Evolutionary conservation across 2,329 filamentous ascomycete species (phyloP), one percentile per base, ranked within the genome.

Genomic region (Elsinoe batatas): DNA sequence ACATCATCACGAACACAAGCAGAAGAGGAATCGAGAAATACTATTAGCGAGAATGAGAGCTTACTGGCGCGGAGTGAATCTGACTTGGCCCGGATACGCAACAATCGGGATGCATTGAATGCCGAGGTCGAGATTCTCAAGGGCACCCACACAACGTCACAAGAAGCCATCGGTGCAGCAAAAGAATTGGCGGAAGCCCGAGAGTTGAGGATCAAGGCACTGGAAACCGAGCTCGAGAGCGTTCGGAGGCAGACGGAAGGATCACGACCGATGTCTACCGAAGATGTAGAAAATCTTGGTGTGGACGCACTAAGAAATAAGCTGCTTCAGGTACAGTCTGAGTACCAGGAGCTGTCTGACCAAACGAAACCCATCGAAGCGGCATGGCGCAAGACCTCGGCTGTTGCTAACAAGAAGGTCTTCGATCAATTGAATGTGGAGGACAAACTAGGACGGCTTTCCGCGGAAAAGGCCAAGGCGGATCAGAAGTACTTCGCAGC

Each of bases 401-500:
- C 83, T 18, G 71, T 95, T 57, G 90, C 90, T 6, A 84, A 85
- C 53, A 91, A 89, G 73, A 97, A 95, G 71, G 83, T 95, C 33
- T 79, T 85, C 64, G 90, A 95, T 59, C 82, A 87, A 53, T 75
- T 78, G 5, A 76, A 79, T 3, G 74, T 89, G 66, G 91, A 97
- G 71, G 90, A 95, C 56, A 87, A 85, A 59, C 76, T 91, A 36
- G 74, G 81, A 15, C 76, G 87, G 20, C 74, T 94, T 17, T 82
- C 81, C 38, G 88, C 89, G 0, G 90, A 98, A 71, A 98, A 98
- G 74, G 84, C 85, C 61, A 97, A 96, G 71, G 91, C 91, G 1
- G 93, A 98, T 65, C 91, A 97, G 67, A 97, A 97, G 71, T 98
- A 95, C 68, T 97, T 97, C 69, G 88, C 88, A 1, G 89, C 91